phyloP scores from a whole-genome alignment of 2,329 filamentous ascomycete genomes.

The Talaromyces pinophilus region DNA sequence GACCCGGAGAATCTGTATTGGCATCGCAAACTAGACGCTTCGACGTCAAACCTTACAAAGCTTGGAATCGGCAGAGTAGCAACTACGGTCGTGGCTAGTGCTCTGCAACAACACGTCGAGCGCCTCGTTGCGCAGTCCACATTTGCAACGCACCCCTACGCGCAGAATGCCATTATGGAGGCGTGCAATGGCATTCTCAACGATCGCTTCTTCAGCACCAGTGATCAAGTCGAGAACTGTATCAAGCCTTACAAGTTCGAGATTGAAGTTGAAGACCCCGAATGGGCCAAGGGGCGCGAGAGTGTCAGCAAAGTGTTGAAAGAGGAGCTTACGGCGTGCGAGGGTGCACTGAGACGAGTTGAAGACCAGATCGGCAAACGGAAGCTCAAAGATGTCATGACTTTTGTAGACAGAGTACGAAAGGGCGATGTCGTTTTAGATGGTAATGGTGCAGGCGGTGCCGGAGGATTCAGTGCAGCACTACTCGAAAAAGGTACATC shows the following conservation, averaged over 20 bases:
- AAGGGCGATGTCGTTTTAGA: constrained; percentile 84
- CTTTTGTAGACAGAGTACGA: constrained; percentile 85
- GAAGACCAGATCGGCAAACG: constrained; percentile 77
- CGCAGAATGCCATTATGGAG: constrained; percentile 87
- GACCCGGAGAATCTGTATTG: constrained; percentile 85
- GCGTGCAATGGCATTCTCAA: constrained; percentile 87
- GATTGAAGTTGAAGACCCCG: constrained; percentile 87
- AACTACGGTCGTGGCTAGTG: constrained; percentile 83
- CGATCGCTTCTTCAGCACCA: constrained; percentile 94
- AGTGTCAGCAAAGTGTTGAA: constrained; percentile 81
- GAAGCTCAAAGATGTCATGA: constrained; percentile 85
- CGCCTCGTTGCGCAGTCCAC: constrained; percentile 75
- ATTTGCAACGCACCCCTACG: constrained; percentile 88
- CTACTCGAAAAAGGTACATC: constrained; percentile 75
- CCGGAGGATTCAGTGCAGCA: constrained; percentile 88
- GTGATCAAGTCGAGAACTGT: constrained; percentile 96
- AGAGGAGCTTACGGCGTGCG: constrained; percentile 80
- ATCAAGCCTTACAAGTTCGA: constrained; percentile 99
- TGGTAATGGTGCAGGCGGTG: constrained; percentile 78
- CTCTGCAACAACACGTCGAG: constrained; percentile 84
- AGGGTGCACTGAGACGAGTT: constrained; percentile 71
- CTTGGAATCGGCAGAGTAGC: constrained; percentile 89
- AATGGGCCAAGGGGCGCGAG: constrained; percentile 84
- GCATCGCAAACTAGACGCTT: constrained; percentile 92
- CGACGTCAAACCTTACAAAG: constrained; percentile 85